Evolutionary conservation across 495 filamentous ascomycete genomes (phyloP).

Genomic region (Neurospora hispaniola): DNA sequence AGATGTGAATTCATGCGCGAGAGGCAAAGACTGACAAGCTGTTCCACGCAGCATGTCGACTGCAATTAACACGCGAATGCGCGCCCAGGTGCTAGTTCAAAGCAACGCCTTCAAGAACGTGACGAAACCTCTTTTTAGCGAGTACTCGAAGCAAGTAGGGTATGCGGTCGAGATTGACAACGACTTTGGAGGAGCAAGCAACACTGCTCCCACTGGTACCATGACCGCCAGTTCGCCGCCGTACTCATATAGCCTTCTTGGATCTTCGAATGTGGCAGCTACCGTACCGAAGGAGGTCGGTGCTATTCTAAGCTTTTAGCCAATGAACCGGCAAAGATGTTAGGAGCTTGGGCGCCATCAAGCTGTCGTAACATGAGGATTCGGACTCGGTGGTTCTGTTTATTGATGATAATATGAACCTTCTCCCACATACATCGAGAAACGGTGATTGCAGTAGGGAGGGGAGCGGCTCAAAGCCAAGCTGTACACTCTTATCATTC

Average conservation of each 20-base stretch:
- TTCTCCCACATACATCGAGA: background rate
- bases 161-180: constrained; percentile 41
- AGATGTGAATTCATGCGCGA: background rate
- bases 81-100: constrained; percentile 54
- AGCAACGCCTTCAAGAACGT: constrained; percentile 45
- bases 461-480: background rate
- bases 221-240: constrained; percentile 32
- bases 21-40: constrained; percentile 6
- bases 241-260: constrained; percentile 41
- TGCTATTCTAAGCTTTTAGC: constrained; percentile 42
- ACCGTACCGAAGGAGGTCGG: constrained; percentile 42
- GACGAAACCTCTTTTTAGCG: constrained; percentile 39
- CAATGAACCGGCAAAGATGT: background rate
- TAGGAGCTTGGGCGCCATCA: background rate
- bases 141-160: constrained; percentile 43
- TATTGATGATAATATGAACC: background rate
- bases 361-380: background rate
- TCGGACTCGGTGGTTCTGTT: background rate
- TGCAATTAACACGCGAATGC: constrained; percentile 55
- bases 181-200: constrained; percentile 40
- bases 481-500: background rate
- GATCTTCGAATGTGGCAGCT: constrained; percentile 29
- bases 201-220: constrained; percentile 38
- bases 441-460: background rate
- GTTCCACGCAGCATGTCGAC: constrained; percentile 32